Evolutionary conservation across 345 rosid genomes (phyloP).

Genomic region (Camelina laxa): DNA sequence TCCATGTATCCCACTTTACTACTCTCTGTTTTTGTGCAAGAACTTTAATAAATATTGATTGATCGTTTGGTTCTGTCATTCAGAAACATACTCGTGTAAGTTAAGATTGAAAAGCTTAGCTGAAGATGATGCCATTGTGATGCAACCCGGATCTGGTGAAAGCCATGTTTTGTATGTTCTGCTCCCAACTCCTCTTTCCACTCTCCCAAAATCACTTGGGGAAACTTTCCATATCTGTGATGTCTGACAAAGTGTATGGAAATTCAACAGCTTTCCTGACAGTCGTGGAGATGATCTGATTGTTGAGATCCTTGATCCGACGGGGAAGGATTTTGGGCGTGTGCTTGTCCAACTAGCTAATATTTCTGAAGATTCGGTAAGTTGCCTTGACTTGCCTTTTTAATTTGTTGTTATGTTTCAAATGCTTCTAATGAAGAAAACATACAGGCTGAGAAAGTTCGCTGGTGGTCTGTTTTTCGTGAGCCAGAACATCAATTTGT

Average conservation of each 20-base stretch:
- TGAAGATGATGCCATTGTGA: constrained; percentile 74
- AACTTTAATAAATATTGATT: constrained; percentile 12
- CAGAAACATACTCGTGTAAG: constrained; percentile 82
- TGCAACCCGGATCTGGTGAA: constrained; percentile 99
- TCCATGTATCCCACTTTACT: not conserved
- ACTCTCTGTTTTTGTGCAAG: not conserved
- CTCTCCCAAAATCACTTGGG: constrained; percentile 1
- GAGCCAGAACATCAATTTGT: constrained; percentile 95
- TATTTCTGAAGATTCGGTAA: constrained; percentile 76
- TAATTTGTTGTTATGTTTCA: constrained; percentile 17
- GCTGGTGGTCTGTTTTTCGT: constrained; percentile 91
- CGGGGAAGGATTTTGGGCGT: constrained; percentile 85
- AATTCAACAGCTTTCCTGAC: constrained; percentile 88
- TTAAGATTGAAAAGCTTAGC: constrained; percentile 81
- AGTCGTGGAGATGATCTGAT: constrained; percentile 90
- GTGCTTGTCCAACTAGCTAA: constrained; percentile 87
- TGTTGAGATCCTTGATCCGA: constrained; percentile 87
- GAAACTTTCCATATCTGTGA: constrained; percentile 25
- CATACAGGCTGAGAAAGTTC: constrained; percentile 82
- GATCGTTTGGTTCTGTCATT: constrained; percentile 23
- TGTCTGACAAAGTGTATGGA: constrained; percentile 38
- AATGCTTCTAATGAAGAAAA: constrained; percentile 43
- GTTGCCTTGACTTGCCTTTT: constrained; percentile 17
- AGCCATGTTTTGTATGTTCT: constrained; percentile 85
- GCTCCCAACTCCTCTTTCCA: constrained; percentile 28